Conservation (phyloP, 768 basidiomycete species). For the Omphalotus guepiniiformis region DNA sequence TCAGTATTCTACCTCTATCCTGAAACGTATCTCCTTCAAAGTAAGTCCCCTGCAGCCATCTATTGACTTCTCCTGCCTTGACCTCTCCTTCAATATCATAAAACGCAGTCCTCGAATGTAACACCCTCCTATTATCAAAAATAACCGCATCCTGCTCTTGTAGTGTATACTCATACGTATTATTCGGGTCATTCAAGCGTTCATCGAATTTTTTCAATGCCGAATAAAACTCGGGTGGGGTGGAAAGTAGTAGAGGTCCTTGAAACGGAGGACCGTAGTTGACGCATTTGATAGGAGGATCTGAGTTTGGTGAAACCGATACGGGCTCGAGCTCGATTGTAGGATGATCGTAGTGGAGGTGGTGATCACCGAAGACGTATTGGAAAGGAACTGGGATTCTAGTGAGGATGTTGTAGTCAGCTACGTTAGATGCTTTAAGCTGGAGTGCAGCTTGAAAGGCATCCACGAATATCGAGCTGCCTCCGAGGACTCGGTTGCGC, state of each 20-base stretch:
- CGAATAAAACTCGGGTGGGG: constrained; percentile 53
- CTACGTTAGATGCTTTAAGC: constrained; percentile 43
- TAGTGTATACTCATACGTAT: constrained; percentile 61
- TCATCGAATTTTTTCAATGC: constrained; percentile 61
- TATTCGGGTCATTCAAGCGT: constrained; percentile 47
- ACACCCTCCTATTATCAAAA: constrained; percentile 88
- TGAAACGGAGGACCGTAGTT: constrained; percentile 98
- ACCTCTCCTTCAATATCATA: constrained; percentile 26
- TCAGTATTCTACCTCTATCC: constrained; percentile 50
- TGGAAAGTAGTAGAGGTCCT: constrained; percentile 54
- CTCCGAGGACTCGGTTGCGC: constrained; percentile 78
- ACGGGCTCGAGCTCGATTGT: constrained; percentile 60
- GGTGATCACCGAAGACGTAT: constrained; percentile 88
- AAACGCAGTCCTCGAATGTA: constrained; percentile 87
- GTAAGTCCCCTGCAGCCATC: constrained; percentile 93
- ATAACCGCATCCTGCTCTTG: constrained; percentile 81
- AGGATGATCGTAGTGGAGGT: constrained; percentile 66
- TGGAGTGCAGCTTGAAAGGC: constrained; percentile 57
- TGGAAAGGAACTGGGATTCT: constrained; percentile 76
- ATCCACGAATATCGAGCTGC: constrained; percentile 85
- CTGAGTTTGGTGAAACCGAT: constrained; percentile 12
- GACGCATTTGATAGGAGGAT: constrained; percentile 50
- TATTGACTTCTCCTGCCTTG: constrained; percentile 46
- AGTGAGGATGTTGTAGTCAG: constrained; percentile 55
- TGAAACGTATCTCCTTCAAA: constrained; percentile 62